Conservation (phyloP, 768 basidiomycete genomes). For the Boletus reticulatus region DNA sequence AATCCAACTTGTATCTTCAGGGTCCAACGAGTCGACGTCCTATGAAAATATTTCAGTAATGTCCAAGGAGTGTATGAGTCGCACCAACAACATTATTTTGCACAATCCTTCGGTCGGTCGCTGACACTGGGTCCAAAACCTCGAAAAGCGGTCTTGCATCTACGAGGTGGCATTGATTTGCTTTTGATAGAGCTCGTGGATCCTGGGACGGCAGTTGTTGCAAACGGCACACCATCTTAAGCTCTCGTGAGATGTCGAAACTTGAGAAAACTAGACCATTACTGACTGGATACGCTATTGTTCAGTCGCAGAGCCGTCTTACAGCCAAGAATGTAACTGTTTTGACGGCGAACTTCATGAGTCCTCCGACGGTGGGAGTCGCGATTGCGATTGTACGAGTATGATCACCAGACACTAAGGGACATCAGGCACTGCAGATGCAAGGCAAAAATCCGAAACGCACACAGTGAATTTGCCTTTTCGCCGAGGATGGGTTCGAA, state of each 20-base stretch:
- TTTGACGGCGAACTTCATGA: slow-evolving; percentile 99
- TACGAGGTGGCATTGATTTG: slow-evolving; percentile 74
- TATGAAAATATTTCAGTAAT: too few species aligned
- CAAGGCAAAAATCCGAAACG: slow-evolving; percentile 27
- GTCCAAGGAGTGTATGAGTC: too few species aligned
- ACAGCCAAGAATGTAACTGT: slow-evolving; percentile 91
- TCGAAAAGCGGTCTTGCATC: slow-evolving; percentile 86
- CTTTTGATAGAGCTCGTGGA: slow-evolving; percentile 91
- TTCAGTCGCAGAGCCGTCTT: slow-evolving; percentile 80
- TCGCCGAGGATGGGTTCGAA: slow-evolving; percentile 98
- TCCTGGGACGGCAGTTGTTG: slow-evolving; percentile 82
- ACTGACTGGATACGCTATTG: slow-evolving; percentile 72
- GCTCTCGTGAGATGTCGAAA: slow-evolving; percentile 4
- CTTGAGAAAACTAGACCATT: not conserved
- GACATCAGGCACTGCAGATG: slow-evolving; percentile 1
- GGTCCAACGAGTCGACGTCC: too few species aligned
- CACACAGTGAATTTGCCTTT: slow-evolving; percentile 80
- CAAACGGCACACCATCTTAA: slow-evolving; percentile 88
- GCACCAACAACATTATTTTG: too few species aligned
- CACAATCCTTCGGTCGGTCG: slow-evolving; percentile 31
- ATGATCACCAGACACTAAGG: slow-evolving; percentile 89
- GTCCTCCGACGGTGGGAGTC: slow-evolving; percentile 91
- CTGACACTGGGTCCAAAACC: slow-evolving; percentile 98
- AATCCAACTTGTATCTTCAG: too few species aligned
- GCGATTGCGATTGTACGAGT: slow-evolving; percentile 95